Base-by-base conservation (phyloP, 805 yeast genomes). In the Grigorovia humatica region DNA sequence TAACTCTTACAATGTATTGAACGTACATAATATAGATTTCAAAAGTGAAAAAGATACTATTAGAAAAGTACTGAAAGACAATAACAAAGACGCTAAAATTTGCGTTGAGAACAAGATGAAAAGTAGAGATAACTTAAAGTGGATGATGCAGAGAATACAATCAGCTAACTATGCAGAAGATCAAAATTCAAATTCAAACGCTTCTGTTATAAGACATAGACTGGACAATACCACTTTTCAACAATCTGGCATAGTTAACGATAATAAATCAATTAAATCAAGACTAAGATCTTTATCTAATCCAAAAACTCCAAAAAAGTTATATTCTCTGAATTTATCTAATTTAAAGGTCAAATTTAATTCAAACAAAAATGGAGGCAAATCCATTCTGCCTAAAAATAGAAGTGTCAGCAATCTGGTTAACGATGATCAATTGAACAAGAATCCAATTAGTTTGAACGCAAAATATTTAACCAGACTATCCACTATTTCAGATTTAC, bases 401-500 rank as follows among this genome's bases (percentile, higher is more conserved):
- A 15, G 23, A 38, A 9, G 23, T n/a, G 44, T 35, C n/a, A 35
- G 23, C 12, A 35, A 19, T 11, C 15, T 8, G 8, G 18, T 23
- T n/a, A 44, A 23, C 19, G 27, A 44, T 17, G 9, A 20, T 20
- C 11, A 9, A 32, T 35, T 29, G 11, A n/a, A 32, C 9, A 44
- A 48, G 18, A 38, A 18, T 23, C 35, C 29, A 17, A 50, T 38
- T 13, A 51, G 40, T 40, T 20, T 43, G 30, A 55, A 49, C 46
- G 19, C 42, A 3, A 51, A 46, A 27, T 60, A 59, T 49, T 62
- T 59, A n/a, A 59, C 66, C 4, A 59, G 67, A 46, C 49, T 64
- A 15, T 66, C 70, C 9, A 59, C 61, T 4, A 63, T 66, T 11
- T 64, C 67, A 8, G 68, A 63, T 48, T 49, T 58, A n/a, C 62